Conservation (phyloP, 2,329 filamentous ascomycete species). For the Trichoderma afroharzianum region DNA sequence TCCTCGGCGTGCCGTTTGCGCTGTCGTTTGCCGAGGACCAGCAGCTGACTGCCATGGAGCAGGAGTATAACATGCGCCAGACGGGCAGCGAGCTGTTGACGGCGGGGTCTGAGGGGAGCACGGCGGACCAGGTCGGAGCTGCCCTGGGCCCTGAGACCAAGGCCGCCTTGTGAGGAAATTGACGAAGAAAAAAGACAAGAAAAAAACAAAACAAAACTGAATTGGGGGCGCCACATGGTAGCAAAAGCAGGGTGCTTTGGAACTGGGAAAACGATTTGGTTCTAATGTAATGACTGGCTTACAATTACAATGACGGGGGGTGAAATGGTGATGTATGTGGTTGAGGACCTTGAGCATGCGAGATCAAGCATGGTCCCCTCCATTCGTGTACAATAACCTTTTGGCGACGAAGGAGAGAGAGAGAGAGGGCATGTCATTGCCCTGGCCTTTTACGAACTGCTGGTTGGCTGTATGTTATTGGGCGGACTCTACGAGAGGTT, state of each 20-base stretch:
- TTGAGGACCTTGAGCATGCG: not conserved
- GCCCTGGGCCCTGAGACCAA: slow-evolving; percentile 46
- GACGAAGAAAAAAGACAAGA: not conserved
- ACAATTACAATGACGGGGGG: not conserved
- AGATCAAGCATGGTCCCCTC: slow-evolving; percentile 15
- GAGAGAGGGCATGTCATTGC: not conserved
- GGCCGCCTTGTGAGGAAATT: slow-evolving; percentile 45
- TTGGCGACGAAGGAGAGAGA: not conserved
- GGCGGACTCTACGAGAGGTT: not conserved
- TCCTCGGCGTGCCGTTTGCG: slow-evolving; percentile 90
- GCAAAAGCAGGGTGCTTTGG: slow-evolving; percentile 1
- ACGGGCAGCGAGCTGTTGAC: slow-evolving; percentile 70
- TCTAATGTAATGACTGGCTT: slow-evolving; percentile 16
- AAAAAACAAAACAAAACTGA: not conserved
- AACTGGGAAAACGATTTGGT: slow-evolving; percentile 1
- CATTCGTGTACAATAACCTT: slow-evolving; percentile 13
- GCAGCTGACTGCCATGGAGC: slow-evolving; percentile 95
- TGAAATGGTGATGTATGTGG: not conserved
- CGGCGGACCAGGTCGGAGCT: slow-evolving; percentile 48
- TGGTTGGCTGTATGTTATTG: not conserved
- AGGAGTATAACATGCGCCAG: slow-evolving; percentile 94
- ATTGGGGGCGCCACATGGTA: not conserved
- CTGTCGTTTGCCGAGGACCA: slow-evolving; percentile 94
- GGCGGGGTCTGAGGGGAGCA: slow-evolving; percentile 42
- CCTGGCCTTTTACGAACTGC: not conserved